Evolutionary conservation across 1,284 basidiomycete genomes (phyloP), one percentile per base, ranked within the genome.

Genomic region (Anthracocystis walkeri): DNA sequence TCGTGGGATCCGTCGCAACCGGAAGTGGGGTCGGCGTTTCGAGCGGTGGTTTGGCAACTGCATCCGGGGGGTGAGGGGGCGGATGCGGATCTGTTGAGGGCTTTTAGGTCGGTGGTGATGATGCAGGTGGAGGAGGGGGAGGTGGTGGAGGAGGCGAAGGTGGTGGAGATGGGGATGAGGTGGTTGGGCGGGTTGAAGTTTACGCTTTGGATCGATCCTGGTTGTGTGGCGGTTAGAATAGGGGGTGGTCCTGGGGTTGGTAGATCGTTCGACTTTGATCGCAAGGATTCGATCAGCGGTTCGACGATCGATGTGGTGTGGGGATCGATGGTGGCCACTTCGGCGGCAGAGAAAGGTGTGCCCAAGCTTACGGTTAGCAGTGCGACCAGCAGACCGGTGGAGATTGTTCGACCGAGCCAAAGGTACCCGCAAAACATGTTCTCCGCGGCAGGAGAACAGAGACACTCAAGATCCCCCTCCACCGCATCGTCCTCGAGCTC

Each of bases 191-290:
- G 41, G 14, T 27, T 5, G 8, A 29, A 56, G 11, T 79, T 79
- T 54, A 82, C 79, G 1, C 58, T 82, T 11, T 82, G 80, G 80
- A 73, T 82, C 54, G 80, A 82, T 54, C 78, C 80, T 6, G 73
- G 74, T 45, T 82, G 80, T 53, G 80, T 82, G 14, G 73, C 80
- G n/a, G 57, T 79, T 20, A 56, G n/a, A n/a, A n/a, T n/a, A n/a
- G n/a, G 80, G 4, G 27, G 52, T 11, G 80, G 78, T 21, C 27
- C 27, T n/a, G 80, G 78, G 27, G 78, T 78, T 1, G 80, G 80
- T 35, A 57, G 56, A 6, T 55, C 7, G n/a, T 59, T 51, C 38
- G 57, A 75, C 33, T 65, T 61, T 18, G 65, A 68, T 50, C 48
- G 27, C 6, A 29, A 54, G 60, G 59, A 65, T 20, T 55, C 55